These are phyloP conservation scores for Lasiosphaeria hispida DNA, from an alignment of 495 filamentous ascomycete genomes.

Conservation along the genomic window DNA sequence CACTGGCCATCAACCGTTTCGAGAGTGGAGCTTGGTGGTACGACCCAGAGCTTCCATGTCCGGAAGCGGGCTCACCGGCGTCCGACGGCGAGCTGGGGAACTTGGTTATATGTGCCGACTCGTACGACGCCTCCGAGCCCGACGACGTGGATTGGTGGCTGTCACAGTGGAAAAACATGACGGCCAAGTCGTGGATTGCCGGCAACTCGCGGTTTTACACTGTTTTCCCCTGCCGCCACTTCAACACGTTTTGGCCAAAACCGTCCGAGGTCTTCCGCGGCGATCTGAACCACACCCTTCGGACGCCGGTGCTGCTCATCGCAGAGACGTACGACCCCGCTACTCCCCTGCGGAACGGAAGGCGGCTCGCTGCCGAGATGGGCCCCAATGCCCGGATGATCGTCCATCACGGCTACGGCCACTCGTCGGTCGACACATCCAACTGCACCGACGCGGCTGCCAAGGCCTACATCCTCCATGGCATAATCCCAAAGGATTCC, in stretches of 20 bases:
- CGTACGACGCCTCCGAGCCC: conserved; percentile 40
- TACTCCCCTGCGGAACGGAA: conserved; percentile 46
- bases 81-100: conserved; percentile 33
- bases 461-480: conserved; percentile 37
- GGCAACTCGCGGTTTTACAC: conserved; percentile 43
- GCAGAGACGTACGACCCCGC: conserved; percentile 49
- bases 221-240: conserved; percentile 45
- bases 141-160: conserved; percentile 44
- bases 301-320: conserved; percentile 42
- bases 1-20: conserved; percentile 33
- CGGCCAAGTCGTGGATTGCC: conserved; percentile 40
- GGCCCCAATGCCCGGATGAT: conserved; percentile 43
- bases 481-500: conserved; percentile 33
- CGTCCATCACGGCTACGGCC: conserved; percentile 48
- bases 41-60: conserved; percentile 32
- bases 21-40: conserved; percentile 39
- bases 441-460: conserved; percentile 41
- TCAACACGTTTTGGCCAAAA: conserved; percentile 40
- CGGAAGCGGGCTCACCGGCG: conserved; percentile 23
- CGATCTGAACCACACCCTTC: conserved; percentile 40
- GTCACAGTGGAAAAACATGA: conserved; percentile 45
- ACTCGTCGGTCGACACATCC: conserved; percentile 41
- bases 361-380: conserved; percentile 42
- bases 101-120: conserved; percentile 45
- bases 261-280: conserved; percentile 45